Conservation (phyloP, 148 eudicot genomes). For the Drosera capensis region DNA sequence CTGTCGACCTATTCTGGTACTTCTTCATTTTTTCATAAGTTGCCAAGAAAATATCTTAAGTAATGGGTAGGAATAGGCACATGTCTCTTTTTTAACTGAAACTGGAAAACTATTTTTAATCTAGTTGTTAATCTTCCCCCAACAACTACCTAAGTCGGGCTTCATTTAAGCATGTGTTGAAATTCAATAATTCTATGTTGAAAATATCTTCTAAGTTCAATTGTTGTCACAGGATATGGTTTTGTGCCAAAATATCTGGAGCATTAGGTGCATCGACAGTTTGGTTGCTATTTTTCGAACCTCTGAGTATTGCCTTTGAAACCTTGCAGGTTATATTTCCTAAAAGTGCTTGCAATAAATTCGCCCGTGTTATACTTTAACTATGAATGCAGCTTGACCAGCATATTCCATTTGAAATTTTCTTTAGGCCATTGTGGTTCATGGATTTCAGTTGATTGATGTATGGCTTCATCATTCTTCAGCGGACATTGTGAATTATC, state of each 20-base stretch:
- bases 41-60: too few species aligned
- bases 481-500: constrained; percentile 38
- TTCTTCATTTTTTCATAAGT: too few species aligned
- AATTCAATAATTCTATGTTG: neutral
- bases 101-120: neutral
- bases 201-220: constrained; percentile 9
- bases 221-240: constrained; percentile 47
- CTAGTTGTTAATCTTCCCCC: too few species aligned
- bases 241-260: constrained; percentile 45
- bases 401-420: constrained; percentile 8
- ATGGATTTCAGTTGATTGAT: constrained; percentile 91
- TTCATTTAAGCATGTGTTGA: neutral
- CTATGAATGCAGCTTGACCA: constrained; percentile 3
- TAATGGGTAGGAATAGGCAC: too few species aligned
- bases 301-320: constrained; percentile 91
- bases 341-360: neutral
- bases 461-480: constrained; percentile 73
- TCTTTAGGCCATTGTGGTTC: constrained; percentile 76
- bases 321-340: constrained; percentile 57
- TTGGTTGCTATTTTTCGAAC: constrained; percentile 85
- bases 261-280: constrained; percentile 41
- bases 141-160: too few species aligned
- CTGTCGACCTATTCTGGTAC: constrained; percentile 74
- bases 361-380: neutral
- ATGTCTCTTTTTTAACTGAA: too few species aligned